Conservation (phyloP, 164 flowering plant species). For the Magnolia kwangsiensis region DNA sequence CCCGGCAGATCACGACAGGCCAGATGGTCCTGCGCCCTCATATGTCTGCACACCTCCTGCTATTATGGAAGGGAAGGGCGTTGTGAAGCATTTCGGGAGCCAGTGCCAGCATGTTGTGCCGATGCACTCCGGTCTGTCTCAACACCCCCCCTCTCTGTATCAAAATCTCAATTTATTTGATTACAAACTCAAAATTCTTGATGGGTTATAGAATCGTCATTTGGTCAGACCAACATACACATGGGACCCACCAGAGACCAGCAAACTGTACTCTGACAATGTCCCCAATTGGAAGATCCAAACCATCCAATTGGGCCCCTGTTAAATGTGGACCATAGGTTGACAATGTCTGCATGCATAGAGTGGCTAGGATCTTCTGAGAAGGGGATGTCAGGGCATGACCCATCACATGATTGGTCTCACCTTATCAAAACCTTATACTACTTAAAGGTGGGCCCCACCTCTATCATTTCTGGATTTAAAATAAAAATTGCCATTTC, state of each 20-base stretch:
- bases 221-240: neutral
- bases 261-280: neutral
- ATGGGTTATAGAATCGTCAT: neutral
- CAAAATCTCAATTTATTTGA: neutral
- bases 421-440: neutral
- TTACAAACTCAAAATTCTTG: neutral
- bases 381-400: neutral
- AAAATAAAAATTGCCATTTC: neutral
- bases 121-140: slow-evolving; percentile 72
- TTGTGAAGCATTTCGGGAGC: slow-evolving; percentile 53
- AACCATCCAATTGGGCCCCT: neutral
- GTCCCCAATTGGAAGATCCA: neutral
- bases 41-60: slow-evolving; percentile 67
- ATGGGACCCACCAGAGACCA: neutral
- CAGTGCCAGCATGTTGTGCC: slow-evolving; percentile 62
- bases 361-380: neutral
- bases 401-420: neutral
- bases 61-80: slow-evolving; percentile 78
- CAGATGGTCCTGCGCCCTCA: slow-evolving; percentile 27
- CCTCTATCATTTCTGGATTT: too few species aligned
- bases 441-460: neutral
- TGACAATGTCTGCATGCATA: neutral
- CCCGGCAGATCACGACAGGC: slow-evolving; percentile 40
- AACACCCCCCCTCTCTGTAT: neutral
- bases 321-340: neutral